Evolutionary conservation across 495 filamentous ascomycete species (phyloP), one percentile per base, ranked within the genome.

Genomic region (Darksidea phi): DNA sequence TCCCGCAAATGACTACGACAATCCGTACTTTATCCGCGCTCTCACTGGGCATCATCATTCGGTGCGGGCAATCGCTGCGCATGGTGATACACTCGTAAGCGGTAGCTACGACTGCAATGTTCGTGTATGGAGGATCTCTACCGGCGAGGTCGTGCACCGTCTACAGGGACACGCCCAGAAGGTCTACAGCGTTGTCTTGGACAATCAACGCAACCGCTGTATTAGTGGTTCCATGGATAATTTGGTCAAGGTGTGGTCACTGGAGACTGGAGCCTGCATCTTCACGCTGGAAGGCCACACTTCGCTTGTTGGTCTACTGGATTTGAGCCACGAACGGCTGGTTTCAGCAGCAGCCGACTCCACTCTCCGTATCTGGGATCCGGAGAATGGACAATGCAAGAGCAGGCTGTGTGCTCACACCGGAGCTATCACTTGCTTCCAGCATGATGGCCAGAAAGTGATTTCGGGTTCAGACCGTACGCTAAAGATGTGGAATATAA

Each of bases 151-250:
- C n/a, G 63, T 94, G 8, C 88, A 96, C 64, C 85, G 89, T n/a
- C 78, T 99, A 7, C 82, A 86, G 57, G 95, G 94, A 1, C 94
- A 99, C 70, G 80, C 82, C 5, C 85, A 92, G 71, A 99, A 99
- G 72, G 94, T 99, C 1, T 99, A 99, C 63, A 97, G 92, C 60
- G 94, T 99, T 21, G 95, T 99, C 20, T 76, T 97, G 37, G 94
- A 99, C 71, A 87, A 89, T 63, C 86, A 89, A 67, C 86, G 94
- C 54, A 95, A 93, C 62, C 88, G 91, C 43, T 99, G 94, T 74
- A 97, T 99, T 70, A 96, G 91, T 68, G 94, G 94, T 38, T 95
- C 91, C 12, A 99, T 99, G 94, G 94, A 99, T 65, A 95, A 94
- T 69, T 79, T 89, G 66, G 93, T 99, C 65, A 97, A 97, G 76